Evolutionary conservation across 2,329 filamentous ascomycete species (phyloP).

Genomic region (Aspergillus amoenus): DNA sequence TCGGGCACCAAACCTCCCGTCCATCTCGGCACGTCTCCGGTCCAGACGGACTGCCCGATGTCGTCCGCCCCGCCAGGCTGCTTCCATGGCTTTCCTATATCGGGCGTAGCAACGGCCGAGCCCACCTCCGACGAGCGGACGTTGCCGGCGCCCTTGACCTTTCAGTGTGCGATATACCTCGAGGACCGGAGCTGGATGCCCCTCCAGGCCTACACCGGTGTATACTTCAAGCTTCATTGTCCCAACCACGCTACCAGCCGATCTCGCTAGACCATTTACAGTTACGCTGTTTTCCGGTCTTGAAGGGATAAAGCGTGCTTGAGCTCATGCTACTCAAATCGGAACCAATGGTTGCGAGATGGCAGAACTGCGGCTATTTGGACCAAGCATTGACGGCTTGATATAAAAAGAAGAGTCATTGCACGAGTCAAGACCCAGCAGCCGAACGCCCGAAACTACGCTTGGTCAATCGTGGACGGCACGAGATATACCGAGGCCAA

Average conservation of each 20-base stretch:
- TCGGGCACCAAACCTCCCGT: slow-evolving; percentile 3
- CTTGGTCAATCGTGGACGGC: neutral
- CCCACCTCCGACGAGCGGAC: slow-evolving; percentile 4
- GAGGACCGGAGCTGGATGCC: neutral
- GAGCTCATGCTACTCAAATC: neutral
- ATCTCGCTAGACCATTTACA: neutral
- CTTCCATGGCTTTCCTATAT: slow-evolving; percentile 4
- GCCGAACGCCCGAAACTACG: neutral
- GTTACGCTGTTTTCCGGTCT: neutral
- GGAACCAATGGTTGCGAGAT: neutral
- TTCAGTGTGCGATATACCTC: neutral
- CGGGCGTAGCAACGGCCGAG: neutral
- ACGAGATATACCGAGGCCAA: neutral
- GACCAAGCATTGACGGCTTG: slow-evolving; percentile 1
- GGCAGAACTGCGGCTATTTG: neutral
- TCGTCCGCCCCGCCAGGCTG: slow-evolving; percentile 19
- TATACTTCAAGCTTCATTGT: neutral
- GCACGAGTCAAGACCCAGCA: neutral
- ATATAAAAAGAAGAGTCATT: neutral
- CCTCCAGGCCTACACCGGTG: neutral
- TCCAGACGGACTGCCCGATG: slow-evolving; percentile 20
- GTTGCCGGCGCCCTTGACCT: neutral
- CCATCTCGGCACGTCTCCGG: slow-evolving; percentile 18
- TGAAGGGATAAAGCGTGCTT: neutral
- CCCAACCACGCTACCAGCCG: neutral